A percentile compares a stretch with the other conserved stretches of the same genome.
Evolutionary conservation across 2,329 filamentous ascomycete species (phyloP).

Genomic region (Trichoderma atrobrunneum): DNA sequence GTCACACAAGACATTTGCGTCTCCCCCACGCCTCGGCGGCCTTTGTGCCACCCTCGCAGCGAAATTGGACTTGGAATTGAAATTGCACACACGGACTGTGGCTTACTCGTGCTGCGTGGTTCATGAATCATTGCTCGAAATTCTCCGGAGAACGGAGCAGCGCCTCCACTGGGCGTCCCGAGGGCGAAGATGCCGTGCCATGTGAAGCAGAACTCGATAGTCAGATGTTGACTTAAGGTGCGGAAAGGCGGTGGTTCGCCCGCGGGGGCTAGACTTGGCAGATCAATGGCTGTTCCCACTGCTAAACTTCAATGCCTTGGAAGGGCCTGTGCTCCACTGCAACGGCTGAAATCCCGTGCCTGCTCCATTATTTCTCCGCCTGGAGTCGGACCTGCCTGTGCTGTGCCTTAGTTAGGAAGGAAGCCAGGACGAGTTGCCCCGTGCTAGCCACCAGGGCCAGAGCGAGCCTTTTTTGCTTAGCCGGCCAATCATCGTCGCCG

Average conservation of each 20-base stretch:
- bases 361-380: conserved; percentile 12
- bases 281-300: neutral
- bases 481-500: neutral
- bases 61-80: neutral
- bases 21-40: conserved; percentile 6
- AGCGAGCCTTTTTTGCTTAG: neutral
- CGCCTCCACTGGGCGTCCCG: neutral
- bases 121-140: neutral
- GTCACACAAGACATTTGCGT: conserved; percentile 2
- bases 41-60: neutral
- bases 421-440: neutral
- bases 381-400: neutral
- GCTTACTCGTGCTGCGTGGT: neutral
- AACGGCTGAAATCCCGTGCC: neutral
- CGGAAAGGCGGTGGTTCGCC: neutral
- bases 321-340: neutral
- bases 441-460: neutral
- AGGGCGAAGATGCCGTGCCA: neutral
- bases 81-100: neutral
- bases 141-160: neutral
- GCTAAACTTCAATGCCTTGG: neutral
- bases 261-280: neutral
- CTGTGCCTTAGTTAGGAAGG: neutral
- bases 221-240: neutral
- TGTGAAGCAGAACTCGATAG: neutral